Evolutionary conservation across 441 rosid genomes (phyloP), one percentile per base, ranked within the genome.

Genomic region (Corymbia citriodora): DNA sequence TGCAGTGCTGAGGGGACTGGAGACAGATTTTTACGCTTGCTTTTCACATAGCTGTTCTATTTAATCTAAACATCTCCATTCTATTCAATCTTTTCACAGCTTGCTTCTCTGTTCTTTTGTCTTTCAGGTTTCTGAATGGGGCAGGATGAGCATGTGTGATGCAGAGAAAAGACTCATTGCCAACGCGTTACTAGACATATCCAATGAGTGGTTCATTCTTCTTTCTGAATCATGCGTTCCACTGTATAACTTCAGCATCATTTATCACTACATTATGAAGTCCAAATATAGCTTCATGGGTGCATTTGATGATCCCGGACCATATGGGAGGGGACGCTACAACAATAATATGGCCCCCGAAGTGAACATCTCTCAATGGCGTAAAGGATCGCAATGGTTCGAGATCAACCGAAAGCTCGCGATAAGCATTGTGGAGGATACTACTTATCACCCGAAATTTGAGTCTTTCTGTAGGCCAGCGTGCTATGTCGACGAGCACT

Each of bases 361-460:
- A 92, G 99, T 98, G 91, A 93, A 94, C 91, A 87, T 97, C 74
- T 93, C 95, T 90, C 95, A 95, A 65, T 98, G 99, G 99, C 95
- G 99, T 18, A 98, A 98, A 94, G 99, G 99, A 61, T 93, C 99
- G 1, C 99, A 97, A 31, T 98, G 99, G 99, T 98, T 98, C 74
- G 99, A 96, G 94, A 48, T 96, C 49, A 93, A 94, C 94, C 92
- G 99, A 54, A 94, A 93, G 90, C 97, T 96, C 11, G 99, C 99
- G 59, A 72, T 96, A 88, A 94, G 82, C 89, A 89, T 98, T 5
- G 97, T 97, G 65, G 94, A 95, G 93, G 99, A 98, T 91, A 89
- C 92, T 7, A 93, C 72, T 59, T 97, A 93, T 85, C 93, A 96
- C 94, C 94, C 93, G 1, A 95, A 96, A 91, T 98, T 98, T 68